Percentiles rank a stretch among this genome's conserved stretches.
Conservation (phyloP, 2,329 filamentous ascomycete genomes). For the Cryphonectria carpinicola region DNA sequence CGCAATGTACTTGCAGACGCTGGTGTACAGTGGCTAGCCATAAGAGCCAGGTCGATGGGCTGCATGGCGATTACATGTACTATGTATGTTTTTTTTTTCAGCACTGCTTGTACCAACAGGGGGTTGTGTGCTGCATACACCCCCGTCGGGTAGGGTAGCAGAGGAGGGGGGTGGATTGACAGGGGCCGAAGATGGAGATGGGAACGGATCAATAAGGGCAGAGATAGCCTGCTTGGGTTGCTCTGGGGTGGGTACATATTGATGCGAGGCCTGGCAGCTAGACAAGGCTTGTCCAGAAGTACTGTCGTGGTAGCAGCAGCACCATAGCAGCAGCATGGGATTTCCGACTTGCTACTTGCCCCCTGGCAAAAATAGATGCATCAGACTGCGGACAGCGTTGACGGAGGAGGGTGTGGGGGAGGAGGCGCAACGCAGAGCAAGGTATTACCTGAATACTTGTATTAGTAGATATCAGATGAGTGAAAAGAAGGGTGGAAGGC, state of each 20-base stretch:
- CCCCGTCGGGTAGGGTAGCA: slow-evolving; percentile 27
- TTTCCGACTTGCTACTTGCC: slow-evolving; percentile 9
- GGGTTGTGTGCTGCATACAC: slow-evolving; percentile 31
- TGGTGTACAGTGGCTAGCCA: slow-evolving; percentile 33
- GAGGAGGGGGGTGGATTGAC: slow-evolving; percentile 32
- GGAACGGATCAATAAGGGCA: slow-evolving; percentile 28
- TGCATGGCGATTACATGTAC: slow-evolving; percentile 39
- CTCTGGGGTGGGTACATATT: slow-evolving; percentile 24
- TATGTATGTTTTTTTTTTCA: slow-evolving; percentile 42
- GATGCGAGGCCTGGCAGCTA: slow-evolving; percentile 25
- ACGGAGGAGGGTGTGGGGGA: neutral
- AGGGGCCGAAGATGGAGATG: slow-evolving; percentile 37
- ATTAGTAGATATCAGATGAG: slow-evolving; percentile 19
- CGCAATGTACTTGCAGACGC: slow-evolving; percentile 37
- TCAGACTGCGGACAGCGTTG: slow-evolving; percentile 21
- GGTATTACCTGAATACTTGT: slow-evolving; percentile 11
- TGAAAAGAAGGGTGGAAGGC: neutral
- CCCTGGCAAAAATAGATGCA: slow-evolving; percentile 20
- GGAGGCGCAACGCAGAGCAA: slow-evolving; percentile 4
- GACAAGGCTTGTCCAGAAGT: slow-evolving; percentile 3
- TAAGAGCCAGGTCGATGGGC: slow-evolving; percentile 36
- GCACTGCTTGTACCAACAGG: slow-evolving; percentile 45
- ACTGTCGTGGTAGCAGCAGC: neutral
- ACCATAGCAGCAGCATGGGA: slow-evolving; percentile 23
- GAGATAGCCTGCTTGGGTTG: slow-evolving; percentile 21